phyloP scores from a whole-genome alignment of 2,329 filamentous ascomycete species.

The Colletotrichum acutatum region DNA sequence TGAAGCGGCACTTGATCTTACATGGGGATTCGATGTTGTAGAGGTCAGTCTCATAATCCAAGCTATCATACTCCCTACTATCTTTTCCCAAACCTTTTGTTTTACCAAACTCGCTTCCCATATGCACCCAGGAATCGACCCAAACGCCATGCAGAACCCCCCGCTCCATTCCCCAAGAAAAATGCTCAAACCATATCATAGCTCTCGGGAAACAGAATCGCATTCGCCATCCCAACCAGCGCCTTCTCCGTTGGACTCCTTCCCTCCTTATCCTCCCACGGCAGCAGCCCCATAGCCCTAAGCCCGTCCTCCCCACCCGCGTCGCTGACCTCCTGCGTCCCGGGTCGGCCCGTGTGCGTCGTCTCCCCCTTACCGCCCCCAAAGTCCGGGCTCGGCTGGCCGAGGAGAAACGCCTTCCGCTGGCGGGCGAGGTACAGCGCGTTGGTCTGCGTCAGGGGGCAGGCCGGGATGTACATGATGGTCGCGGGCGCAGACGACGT shows the following conservation, averaged over 20 bases:
- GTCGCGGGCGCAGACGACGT: conserved; percentile 37
- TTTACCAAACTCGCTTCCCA: background rate
- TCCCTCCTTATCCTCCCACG: conserved; percentile 52
- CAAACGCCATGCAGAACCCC: background rate
- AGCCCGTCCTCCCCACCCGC: conserved; percentile 53
- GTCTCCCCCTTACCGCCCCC: conserved; percentile 47
- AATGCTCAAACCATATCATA: conserved; percentile 42
- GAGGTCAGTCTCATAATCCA: background rate
- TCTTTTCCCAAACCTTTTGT: background rate
- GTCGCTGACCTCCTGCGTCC: conserved; percentile 50
- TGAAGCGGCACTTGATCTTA: background rate
- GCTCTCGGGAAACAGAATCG: conserved; percentile 53
- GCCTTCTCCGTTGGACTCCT: conserved; percentile 45
- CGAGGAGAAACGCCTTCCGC: conserved; percentile 55
- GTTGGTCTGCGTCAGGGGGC: conserved; percentile 65
- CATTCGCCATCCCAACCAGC: conserved; percentile 51
- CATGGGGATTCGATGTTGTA: background rate
- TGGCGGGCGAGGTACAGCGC: conserved; percentile 67
- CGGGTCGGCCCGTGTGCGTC: conserved; percentile 47
- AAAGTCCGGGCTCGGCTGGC: conserved; percentile 55
- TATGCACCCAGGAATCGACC: conserved; percentile 1
- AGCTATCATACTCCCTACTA: background rate
- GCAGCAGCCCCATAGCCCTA: conserved; percentile 53
- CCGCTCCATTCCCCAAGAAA: background rate
- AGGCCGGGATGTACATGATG: conserved; percentile 53